Evolutionary conservation across 352 stramenopile species (phyloP).

Genomic region (Phytopythium aichiense): DNA sequence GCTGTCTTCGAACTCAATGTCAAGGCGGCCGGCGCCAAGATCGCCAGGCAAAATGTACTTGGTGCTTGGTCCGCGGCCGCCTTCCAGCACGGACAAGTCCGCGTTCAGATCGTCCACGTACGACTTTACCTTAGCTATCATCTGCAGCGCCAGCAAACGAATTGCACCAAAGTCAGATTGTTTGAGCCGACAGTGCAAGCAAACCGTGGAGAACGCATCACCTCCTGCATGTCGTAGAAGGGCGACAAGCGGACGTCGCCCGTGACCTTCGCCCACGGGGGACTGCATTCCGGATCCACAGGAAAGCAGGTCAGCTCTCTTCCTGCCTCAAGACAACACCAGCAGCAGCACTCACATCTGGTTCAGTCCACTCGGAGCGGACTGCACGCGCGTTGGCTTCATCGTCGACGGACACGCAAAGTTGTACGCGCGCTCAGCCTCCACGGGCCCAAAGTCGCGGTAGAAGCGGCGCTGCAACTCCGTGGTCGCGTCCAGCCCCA

Average conservation of each 20-base stretch:
- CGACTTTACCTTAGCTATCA: conserved; percentile 39
- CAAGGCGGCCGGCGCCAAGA: conserved; percentile 60
- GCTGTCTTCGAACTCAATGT: conserved; percentile 64
- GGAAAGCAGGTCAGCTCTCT: background rate
- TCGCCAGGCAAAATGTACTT: conserved; percentile 82
- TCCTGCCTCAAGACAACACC: background rate
- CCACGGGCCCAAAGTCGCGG: conserved; percentile 69
- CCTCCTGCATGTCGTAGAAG: conserved; percentile 81
- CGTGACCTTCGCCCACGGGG: conserved; percentile 74
- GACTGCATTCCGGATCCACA: conserved; percentile 20
- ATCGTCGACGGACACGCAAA: conserved; percentile 71
- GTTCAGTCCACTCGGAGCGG: conserved; percentile 46
- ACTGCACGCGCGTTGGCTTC: conserved; percentile 65
- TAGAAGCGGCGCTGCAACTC: conserved; percentile 84
- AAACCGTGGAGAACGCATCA: conserved; percentile 13
- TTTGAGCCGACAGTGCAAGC: background rate
- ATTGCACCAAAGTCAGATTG: background rate
- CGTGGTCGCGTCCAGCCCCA: conserved; percentile 62
- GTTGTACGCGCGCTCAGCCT: conserved; percentile 73
- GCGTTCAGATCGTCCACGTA: conserved; percentile 84
- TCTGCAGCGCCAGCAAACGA: conserved; percentile 11
- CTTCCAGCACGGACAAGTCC: conserved; percentile 59
- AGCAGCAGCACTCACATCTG: conserved; percentile 34
- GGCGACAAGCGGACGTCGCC: conserved; percentile 83
- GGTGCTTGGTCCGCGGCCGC: conserved; percentile 62